A percentile compares a stretch with the other conserved stretches of the same genome.
Conservation (phyloP, 2,329 filamentous ascomycete species). For the Verticillium zaregamsianum region DNA sequence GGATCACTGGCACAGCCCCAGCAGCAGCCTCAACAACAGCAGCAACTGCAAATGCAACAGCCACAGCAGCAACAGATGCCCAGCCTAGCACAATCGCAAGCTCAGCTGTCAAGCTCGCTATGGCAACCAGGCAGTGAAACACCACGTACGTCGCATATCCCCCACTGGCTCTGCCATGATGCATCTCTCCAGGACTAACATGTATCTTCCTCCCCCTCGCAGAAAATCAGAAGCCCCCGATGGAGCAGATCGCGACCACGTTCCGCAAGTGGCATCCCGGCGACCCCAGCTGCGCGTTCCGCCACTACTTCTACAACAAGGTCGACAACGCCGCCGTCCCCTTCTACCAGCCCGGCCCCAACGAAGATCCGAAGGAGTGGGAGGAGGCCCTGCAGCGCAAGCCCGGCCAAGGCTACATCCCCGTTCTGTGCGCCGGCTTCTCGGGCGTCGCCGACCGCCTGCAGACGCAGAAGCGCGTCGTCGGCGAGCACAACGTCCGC, state of each 20-base stretch:
- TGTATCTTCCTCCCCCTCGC: background rate
- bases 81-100: slow-evolving; percentile 38
- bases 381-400: slow-evolving; percentile 79
- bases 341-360: slow-evolving; percentile 66
- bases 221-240: slow-evolving; percentile 66
- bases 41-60: slow-evolving; percentile 36
- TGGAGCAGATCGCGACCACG: slow-evolving; percentile 69
- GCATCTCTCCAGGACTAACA: background rate
- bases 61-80: slow-evolving; percentile 39
- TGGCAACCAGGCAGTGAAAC: slow-evolving; percentile 50
- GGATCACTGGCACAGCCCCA: slow-evolving; percentile 27
- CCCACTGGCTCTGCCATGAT: background rate
- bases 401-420: slow-evolving; percentile 71
- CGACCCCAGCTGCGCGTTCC: slow-evolving; percentile 67
- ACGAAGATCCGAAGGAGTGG: slow-evolving; percentile 75
- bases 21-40: slow-evolving; percentile 23
- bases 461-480: slow-evolving; percentile 64
- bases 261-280: slow-evolving; percentile 70
- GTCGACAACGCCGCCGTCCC: slow-evolving; percentile 71
- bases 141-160: slow-evolving; percentile 33
- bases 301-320: slow-evolving; percentile 84
- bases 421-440: slow-evolving; percentile 72
- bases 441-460: slow-evolving; percentile 67
- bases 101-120: slow-evolving; percentile 43
- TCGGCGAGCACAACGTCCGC: slow-evolving; percentile 65